Conservation (phyloP, 176 grass and related monocot species). For the Triticum aestivum region IWGSC_CS_RefSeq_v2.1 NC_057813.1:717807233-717807732, state of each 20-base stretch:
- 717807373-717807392: background rate
- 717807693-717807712: background rate
- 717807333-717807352: background rate
- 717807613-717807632: background rate
- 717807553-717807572: background rate
- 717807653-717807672: no score
- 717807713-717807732: no score
- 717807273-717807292: background rate
- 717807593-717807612: background rate
- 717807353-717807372: background rate
- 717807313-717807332: background rate
- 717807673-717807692: background rate
- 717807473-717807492: no score
- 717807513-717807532: background rate
- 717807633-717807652: background rate
- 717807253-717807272: conserved; percentile 10
- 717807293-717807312: conserved; percentile 13
- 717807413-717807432: conserved; percentile 8
- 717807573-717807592: background rate
- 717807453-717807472: background rate
- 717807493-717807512: background rate
- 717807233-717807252: background rate
- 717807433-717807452: background rate
- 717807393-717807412: conserved; percentile 19
- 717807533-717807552: background rate